Conservation (phyloP, 2,329 filamentous ascomycete species). For the Aspergillus sp. region DNA sequence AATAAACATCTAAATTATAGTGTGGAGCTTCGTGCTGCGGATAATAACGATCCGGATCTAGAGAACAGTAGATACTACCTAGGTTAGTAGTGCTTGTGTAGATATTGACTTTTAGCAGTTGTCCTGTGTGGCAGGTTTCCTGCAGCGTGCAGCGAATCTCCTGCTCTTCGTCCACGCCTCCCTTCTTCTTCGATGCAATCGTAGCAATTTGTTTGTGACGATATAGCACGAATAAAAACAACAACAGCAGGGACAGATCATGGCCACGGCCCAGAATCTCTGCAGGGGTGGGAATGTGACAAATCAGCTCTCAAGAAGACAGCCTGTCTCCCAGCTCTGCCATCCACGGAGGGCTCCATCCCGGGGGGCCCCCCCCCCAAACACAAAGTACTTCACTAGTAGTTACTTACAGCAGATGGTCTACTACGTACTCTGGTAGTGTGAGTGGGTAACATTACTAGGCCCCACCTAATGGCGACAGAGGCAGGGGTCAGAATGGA, state of each 20-base stretch:
- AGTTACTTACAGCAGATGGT: too few relatives aligned
- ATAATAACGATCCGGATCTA: neutral
- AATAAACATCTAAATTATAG: neutral
- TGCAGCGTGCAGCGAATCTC: too few relatives aligned
- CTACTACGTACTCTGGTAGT: neutral
- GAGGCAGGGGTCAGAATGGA: neutral
- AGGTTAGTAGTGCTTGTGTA: neutral
- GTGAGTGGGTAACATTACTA: neutral
- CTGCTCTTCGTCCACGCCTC: neutral
- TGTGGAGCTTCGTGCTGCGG: neutral
- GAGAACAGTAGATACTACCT: neutral
- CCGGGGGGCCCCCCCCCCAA: neutral
- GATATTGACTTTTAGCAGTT: too few relatives aligned
- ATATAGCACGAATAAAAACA: too few relatives aligned
- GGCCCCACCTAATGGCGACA: neutral
- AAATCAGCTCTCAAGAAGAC: neutral
- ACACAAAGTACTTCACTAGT: neutral
- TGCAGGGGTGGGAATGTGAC: neutral
- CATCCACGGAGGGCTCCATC: neutral
- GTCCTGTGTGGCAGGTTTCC: too few relatives aligned
- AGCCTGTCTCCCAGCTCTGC: neutral
- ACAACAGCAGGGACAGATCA: neutral
- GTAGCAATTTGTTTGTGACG: neutral
- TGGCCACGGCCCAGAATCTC: neutral
- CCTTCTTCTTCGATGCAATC: neutral